Evolutionary conservation across 2,329 filamentous ascomycete species (phyloP), one percentile per base, ranked within the genome.

Genomic region (Colletotrichum lini): DNA sequence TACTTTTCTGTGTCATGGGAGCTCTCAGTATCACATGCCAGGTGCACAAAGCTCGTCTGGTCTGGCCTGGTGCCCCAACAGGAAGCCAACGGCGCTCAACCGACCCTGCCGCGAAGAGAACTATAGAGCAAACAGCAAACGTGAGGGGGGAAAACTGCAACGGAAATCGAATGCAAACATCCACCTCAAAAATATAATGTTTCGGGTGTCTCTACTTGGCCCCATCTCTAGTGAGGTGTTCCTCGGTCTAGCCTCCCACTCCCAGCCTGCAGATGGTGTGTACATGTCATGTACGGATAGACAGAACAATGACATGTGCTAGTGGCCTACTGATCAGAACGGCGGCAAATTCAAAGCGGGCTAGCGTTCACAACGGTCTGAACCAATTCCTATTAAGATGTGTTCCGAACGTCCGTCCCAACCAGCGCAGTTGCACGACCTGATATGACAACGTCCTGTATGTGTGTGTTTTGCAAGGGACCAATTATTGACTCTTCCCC

Each of bases 251-350:
- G 44, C 26, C 47, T 57, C 16, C 18, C 23, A 13, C n/a, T 47
- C 35, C 35, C 8, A 40, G 16, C 9, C 47, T 30, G 35, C 38
- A 52, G 38, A 47, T 45, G 50, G 40, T 49, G 35, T 10, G 35
- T 38, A 10, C 35, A 38, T 10, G 35, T 38, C 35, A 35, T 10
- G 21, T 21, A 47, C 35, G 10, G 38, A 23, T 40, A 38, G 56
- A 57, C 63, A 23, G 26, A 38, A 54, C 52, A 54, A 64, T 72
- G 58, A 54, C 65, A 69, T 72, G 69, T 72, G 69, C 47, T 53
- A 69, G 65, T 44, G 65, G 52, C 64, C 45, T 59, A 21, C 40
- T 47, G 38, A 49, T 10, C 65, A 38, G 23, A 52, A 71, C 7
- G 53, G 23, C 7, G 53, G 23, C 26, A 59, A 42, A 23, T 42